Evolutionary conservation across 2,329 filamentous ascomycete species (phyloP).

Genomic region (Epichloe baconii): DNA sequence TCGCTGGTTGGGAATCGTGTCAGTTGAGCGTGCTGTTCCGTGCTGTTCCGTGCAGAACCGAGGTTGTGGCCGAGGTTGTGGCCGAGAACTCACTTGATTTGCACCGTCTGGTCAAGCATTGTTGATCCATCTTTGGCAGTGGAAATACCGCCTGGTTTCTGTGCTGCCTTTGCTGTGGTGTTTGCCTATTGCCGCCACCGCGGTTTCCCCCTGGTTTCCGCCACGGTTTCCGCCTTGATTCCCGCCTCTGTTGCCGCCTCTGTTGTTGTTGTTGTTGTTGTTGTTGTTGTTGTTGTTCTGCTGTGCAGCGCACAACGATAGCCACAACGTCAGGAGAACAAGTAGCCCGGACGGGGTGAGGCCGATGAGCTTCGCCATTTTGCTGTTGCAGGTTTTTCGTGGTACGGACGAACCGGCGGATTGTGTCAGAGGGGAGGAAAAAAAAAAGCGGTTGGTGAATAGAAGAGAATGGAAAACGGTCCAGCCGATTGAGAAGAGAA

Average conservation of each 20-base stretch:
- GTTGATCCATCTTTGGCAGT: slow-evolving; percentile 38
- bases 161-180: slow-evolving; percentile 17
- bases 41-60: too few species aligned
- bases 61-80: too few species aligned
- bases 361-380: background rate
- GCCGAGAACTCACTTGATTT: slow-evolving; percentile 31
- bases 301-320: background rate
- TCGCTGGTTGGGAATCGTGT: slow-evolving; percentile 21
- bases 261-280: too few species aligned
- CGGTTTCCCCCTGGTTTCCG: background rate
- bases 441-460: too few species aligned
- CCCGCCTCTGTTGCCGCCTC: too few species aligned
- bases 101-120: slow-evolving; percentile 41
- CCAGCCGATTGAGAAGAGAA: too few species aligned
- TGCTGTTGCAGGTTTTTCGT: background rate
- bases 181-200: slow-evolving; percentile 5
- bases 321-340: background rate
- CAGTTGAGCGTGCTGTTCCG: background rate
- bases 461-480: too few species aligned
- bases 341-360: background rate
- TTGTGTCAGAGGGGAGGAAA: too few species aligned
- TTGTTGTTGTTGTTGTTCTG: too few species aligned
- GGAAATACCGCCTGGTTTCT: slow-evolving; percentile 22
- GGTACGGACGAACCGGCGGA: too few species aligned
- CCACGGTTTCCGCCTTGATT: background rate